phyloP scores from a whole-genome alignment of 106 monocot genomes.

The Agapanthus africanus region DNA sequence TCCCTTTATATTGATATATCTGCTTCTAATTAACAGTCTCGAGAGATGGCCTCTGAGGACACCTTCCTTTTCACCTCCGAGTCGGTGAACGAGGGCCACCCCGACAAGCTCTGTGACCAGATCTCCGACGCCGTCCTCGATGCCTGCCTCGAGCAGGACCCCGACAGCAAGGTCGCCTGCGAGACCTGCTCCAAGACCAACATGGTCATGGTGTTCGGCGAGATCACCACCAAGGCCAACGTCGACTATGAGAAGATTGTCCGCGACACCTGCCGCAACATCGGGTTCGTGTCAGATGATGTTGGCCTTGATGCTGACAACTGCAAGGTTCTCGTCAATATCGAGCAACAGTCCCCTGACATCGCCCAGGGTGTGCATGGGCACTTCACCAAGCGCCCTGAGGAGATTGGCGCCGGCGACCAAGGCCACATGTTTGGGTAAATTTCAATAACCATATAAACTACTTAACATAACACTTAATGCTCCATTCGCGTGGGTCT shows the following conservation, averaged over 20 bases:
- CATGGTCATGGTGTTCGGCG: conserved; percentile 61
- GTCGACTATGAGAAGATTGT: conserved; percentile 65
- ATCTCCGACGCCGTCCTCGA: conserved; percentile 51
- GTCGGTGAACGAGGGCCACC: conserved; percentile 59
- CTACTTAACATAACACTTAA: no score
- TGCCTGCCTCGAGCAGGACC: conserved; percentile 48
- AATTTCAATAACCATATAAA: no score
- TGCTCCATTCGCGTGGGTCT: no score
- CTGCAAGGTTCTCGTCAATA: conserved; percentile 58
- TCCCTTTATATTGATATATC: no score
- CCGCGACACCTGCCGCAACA: conserved; percentile 46
- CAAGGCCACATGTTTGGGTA: conserved; percentile 55
- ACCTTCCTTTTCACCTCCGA: conserved; percentile 63
- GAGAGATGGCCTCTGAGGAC: conserved; percentile 19
- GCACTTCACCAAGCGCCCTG: conserved; percentile 54
- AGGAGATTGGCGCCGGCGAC: conserved; percentile 58
- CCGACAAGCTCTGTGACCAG: conserved; percentile 64
- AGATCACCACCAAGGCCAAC: conserved; percentile 58
- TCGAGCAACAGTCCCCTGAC: conserved; percentile 55
- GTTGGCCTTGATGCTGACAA: conserved; percentile 53
- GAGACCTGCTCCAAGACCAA: conserved; percentile 56
- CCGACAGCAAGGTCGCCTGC: conserved; percentile 56
- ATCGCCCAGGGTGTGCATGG: conserved; percentile 57
- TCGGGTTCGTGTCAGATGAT: conserved; percentile 40
- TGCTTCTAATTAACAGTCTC: not conserved